Conservation (phyloP, 2,329 filamentous ascomycete genomes). For the Talaromyces funiculosus region DNA sequence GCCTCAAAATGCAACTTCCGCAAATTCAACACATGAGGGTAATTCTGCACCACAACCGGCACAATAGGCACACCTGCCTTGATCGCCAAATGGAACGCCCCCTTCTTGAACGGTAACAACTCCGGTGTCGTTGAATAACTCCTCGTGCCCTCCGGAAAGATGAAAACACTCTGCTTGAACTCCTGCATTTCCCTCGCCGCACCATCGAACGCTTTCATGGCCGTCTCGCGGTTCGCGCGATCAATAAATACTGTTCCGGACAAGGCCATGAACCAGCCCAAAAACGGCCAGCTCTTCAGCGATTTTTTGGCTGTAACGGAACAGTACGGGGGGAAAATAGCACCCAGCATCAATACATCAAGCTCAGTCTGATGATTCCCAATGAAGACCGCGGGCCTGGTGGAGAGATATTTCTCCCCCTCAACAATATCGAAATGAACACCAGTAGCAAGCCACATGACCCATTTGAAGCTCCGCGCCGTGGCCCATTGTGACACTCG, state of each 20-base stretch:
- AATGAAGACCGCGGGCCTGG: conserved; percentile 81
- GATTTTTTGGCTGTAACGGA: conserved; percentile 88
- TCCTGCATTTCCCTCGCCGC: conserved; percentile 73
- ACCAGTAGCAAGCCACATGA: conserved; percentile 70
- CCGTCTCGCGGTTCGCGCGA: conserved; percentile 74
- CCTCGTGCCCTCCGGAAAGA: conserved; percentile 74
- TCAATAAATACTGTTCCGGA: conserved; percentile 94
- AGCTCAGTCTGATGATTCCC: conserved; percentile 96
- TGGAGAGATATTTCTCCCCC: conserved; percentile 59
- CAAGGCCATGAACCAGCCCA: conserved; percentile 91
- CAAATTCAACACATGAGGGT: conserved; percentile 64
- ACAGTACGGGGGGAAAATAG: conserved; percentile 85
- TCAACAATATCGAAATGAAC: conserved; percentile 67
- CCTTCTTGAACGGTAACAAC: conserved; percentile 96
- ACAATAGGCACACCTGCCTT: conserved; percentile 92
- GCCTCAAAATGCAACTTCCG: conserved; percentile 60
- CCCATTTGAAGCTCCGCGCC: conserved; percentile 71
- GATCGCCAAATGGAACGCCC: conserved; percentile 91
- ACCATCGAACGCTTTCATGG: conserved; percentile 75
- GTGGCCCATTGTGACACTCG: conserved; percentile 81
- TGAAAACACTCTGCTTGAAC: conserved; percentile 57
- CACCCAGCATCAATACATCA: conserved; percentile 85
- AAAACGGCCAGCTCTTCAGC: conserved; percentile 70
- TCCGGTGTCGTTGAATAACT: conserved; percentile 78
- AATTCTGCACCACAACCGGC: conserved; percentile 75